Base-by-base conservation (phyloP, 306 rosid species). In the Rubus parviflorus region DNA sequence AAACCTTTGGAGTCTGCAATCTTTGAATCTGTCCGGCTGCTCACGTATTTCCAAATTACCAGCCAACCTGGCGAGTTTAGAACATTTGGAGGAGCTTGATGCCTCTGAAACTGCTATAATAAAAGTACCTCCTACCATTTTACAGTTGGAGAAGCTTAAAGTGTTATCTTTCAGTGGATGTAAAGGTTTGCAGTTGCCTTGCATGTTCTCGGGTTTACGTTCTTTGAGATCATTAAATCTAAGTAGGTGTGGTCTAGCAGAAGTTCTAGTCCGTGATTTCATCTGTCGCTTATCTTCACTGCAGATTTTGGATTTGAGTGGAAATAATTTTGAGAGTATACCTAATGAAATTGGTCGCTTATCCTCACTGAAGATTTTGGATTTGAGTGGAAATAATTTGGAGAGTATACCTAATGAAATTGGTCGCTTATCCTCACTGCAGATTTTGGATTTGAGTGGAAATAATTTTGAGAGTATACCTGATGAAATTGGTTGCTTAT, bases 361-460 rank as follows among this genome's bases (percentile, higher is more conserved):
- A 30, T 75, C 73, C 23, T 75, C 67, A 2, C 49, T 81, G 60
- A 47, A 75, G 25, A 4, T 4, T 7, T 23, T 81, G 3, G 70
- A 81, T 71, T 49, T 76, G 63, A 76, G 81, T 49, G 70, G 68
- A 19, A 81, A 76, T 77, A 25, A 25, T 9, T 81, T 81, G n/a
- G 10, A 14, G n/a, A 70, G 17, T 14, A 8, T 81, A 60, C 81
- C 85, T 7, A 16, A 60, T 56, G 16, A 74, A 45, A 53, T 74
- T 52, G 61, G 78, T 20, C 41, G 19, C 51, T 45, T 74, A 35
- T 58, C 69, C 45, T 58, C 70, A 23, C 56, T 74, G 58, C 17
- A 77, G 8, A 25, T 25, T 42, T 42, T 77, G 46, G 69, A 77
- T 77, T 38, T 77, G 48, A 30, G 75, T 41, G 60, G 43, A 5